Base-by-base conservation (phyloP, 352 stramenopile species). In the Pythium scleroteichum region DNA sequence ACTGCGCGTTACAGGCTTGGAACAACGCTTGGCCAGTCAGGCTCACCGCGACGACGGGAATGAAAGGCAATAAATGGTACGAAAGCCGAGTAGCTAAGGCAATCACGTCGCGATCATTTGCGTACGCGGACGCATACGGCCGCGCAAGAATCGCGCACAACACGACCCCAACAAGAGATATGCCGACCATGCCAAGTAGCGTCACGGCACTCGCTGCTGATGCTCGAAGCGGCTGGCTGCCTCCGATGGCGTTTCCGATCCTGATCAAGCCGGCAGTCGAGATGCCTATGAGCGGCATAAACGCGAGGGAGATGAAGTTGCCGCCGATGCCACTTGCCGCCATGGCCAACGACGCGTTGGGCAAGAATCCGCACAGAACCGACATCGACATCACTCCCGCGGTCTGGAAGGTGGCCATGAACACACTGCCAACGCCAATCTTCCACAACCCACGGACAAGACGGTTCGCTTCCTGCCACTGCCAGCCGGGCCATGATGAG, bases 181-280 rank as follows among this genome's bases (percentile, higher is more conserved):
- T 44, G 3, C 62, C 67, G 7, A 68, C 39, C 41, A 65, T 68
- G 49, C 78, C 57, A 2, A 73, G 59, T 16, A 85, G 59, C 33
- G 38, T 62, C 20, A 41, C 22, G 1, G 3, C 16, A 13, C 29
- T 24, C 32, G 79, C 73, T 41, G 81, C 20, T 13, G 66, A 65
- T 0, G 79, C 79, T 17, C 77, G 73, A 4, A 59, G 56, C 7
- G 77, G 67, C 19, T 83, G 64, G 19, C 73, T 70, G 20, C 71
- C 73, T 22, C 79, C 79, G 6, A 85, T 56, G 23, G 79, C 79
- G 32, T 87, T 87, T 16, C 77, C 79, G 41, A 89, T 79, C 19
- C 79, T 73, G 24, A 87, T 76, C 23, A 72, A 73, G n/a, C 79
- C 79, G 1, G 75, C 73, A 22, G 81, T 70, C 7, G 69, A 76